Evolutionary conservation across 768 basidiomycete species (phyloP).

Genomic region (Lactarius evosmus): DNA sequence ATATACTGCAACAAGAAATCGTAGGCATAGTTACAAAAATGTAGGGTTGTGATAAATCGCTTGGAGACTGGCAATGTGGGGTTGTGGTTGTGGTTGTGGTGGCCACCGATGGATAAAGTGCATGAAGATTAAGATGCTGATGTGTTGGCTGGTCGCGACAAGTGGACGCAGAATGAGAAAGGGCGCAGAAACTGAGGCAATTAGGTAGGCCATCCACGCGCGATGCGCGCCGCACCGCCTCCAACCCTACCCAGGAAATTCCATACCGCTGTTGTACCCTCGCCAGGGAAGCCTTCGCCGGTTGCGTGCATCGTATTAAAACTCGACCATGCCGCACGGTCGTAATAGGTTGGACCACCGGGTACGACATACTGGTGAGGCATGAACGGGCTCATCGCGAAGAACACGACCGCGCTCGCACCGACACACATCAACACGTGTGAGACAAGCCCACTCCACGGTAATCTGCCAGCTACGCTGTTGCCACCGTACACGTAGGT

Average conservation of each 20-base stretch:
- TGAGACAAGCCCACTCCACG: slow-evolving; percentile 20
- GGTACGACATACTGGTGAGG: slow-evolving; percentile 55
- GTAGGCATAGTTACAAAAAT: background rate
- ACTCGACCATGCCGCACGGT: slow-evolving; percentile 74
- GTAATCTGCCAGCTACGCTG: slow-evolving; percentile 32
- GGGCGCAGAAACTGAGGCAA: slow-evolving; percentile 4
- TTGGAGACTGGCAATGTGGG: background rate
- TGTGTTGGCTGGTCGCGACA: background rate
- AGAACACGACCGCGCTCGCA: slow-evolving; percentile 57
- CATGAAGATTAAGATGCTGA: background rate
- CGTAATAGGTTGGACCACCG: slow-evolving; percentile 70
- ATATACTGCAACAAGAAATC: background rate
- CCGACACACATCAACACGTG: slow-evolving; percentile 48
- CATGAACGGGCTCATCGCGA: slow-evolving; percentile 58
- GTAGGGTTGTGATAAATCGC: background rate
- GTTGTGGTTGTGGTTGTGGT: background rate
- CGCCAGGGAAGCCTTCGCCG: slow-evolving; percentile 64
- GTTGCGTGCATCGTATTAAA: slow-evolving; percentile 69
- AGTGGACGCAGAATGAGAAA: background rate
- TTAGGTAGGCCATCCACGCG: slow-evolving; percentile 75
- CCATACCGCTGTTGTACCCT: slow-evolving; percentile 64
- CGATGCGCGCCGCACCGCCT: slow-evolving; percentile 71
- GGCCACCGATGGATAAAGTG: background rate
- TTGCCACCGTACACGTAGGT: slow-evolving; percentile 55
- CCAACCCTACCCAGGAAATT: slow-evolving; percentile 66